phyloP scores from a whole-genome alignment of 768 basidiomycete genomes.

The Arthromyces matolae region DNA sequence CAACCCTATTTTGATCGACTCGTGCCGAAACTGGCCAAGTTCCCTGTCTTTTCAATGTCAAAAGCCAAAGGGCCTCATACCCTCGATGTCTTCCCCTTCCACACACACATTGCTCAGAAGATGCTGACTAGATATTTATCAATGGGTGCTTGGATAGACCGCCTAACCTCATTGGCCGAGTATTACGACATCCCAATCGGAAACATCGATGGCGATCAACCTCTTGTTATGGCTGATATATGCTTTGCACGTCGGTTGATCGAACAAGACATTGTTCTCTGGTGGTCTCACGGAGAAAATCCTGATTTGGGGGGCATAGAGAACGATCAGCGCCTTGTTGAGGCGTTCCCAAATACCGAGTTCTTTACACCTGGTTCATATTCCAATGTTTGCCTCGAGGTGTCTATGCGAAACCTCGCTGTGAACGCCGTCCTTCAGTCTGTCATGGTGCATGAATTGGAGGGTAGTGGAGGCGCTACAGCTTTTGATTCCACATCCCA shows the following conservation, averaged over 20 bases:
- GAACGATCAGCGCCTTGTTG: slow-evolving; percentile 71
- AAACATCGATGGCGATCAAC: slow-evolving; percentile 87
- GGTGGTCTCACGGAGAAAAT: slow-evolving; percentile 90
- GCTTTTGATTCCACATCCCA: slow-evolving; percentile 92
- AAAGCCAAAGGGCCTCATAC: slow-evolving; percentile 71
- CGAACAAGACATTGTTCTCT: slow-evolving; percentile 87
- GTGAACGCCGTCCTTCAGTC: slow-evolving; percentile 94
- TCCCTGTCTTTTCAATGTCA: slow-evolving; percentile 88
- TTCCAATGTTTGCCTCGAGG: slow-evolving; percentile 87
- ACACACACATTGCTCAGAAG: slow-evolving; percentile 73
- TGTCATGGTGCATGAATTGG: slow-evolving; percentile 92
- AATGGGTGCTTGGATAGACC: slow-evolving; percentile 76
- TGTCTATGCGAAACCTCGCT: slow-evolving; percentile 87
- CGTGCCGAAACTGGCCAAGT: slow-evolving; percentile 69
- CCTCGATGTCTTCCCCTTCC: slow-evolving; percentile 86
- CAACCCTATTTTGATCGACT: slow-evolving; percentile 75
- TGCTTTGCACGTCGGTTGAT: slow-evolving; percentile 85
- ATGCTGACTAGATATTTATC: slow-evolving; percentile 82
- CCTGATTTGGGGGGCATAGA: slow-evolving; percentile 95
- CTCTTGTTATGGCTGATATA: slow-evolving; percentile 84
- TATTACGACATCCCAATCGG: slow-evolving; percentile 94
- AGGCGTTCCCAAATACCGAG: slow-evolving; percentile 81
- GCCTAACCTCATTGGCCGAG: slow-evolving; percentile 72
- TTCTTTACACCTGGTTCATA: slow-evolving; percentile 84
- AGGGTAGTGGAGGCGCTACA: slow-evolving; percentile 90